Evolutionary conservation across 441 rosid genomes (phyloP), one percentile per base, ranked within the genome.

Genomic region (Hypseocharis bilobata): DNA sequence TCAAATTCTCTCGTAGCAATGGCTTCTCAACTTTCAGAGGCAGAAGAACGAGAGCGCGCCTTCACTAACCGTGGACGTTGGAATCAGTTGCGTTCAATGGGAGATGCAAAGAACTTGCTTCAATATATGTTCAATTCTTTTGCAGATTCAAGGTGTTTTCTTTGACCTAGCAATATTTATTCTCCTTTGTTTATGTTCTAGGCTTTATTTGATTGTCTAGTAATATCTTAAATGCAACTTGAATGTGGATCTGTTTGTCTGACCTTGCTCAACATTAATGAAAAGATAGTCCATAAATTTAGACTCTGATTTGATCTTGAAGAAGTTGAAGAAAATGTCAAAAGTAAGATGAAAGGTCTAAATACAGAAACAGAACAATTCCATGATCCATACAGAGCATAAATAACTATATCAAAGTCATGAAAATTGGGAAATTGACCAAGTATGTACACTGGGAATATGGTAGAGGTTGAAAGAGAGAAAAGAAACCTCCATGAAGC

Each of bases 11-110:
- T 91, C 13, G 93, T 93, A 29, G 86, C 99, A 44, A 93, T 93
- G 99, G 99, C 99, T 62, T 89, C 97, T 71, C 97, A 93, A 79
- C 96, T 93, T 66, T 93, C 97, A 19, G 99, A 93, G 81, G 97
- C 96, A 68, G 96, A 91, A 77, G 99, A 94, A 75, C 79, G 96
- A 20, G 99, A 93, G 58, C 93, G 97, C 63, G 87, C 81, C 20
- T 84, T 94, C 63, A 79, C 88, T 60, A 87, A 64, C 68, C 94
- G 96, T 76, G 99, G 99, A 16, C 96, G 96, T 52, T 93, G 99
- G 99, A 91, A 83, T 84, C 97, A 93, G 74, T 74, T 93, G 76
- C 89, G 96, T 6, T 93, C 97, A 66, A 93, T 93, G 99, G 96
- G 86, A 73, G 97, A 93, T 71, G 97, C 97, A 8, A 93, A 93